Conservation (phyloP, 441 rosid species). For the Geranium incanum region DNA sequence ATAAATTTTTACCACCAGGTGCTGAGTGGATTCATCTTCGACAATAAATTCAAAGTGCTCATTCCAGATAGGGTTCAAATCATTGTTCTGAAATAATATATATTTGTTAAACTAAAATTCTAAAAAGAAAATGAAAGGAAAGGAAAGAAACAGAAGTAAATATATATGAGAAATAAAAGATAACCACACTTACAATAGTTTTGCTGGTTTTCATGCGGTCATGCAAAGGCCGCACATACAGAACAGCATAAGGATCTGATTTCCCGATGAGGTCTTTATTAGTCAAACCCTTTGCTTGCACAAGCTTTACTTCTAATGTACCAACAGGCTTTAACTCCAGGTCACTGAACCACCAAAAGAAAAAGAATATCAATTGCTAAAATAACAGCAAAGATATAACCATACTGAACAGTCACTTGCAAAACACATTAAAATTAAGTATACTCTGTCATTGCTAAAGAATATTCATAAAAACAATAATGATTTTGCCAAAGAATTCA, state of each 20-base stretch:
- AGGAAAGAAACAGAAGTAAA: background rate
- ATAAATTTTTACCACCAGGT: conserved; percentile 59
- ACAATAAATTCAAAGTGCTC: conserved; percentile 56
- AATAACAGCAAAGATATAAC: background rate
- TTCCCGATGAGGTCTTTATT: conserved; percentile 90
- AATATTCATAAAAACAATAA: background rate
- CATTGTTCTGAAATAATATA: conserved; percentile 45
- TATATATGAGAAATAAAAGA: background rate
- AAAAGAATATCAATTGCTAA: background rate
- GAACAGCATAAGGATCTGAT: conserved; percentile 82
- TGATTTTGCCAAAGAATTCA: no score
- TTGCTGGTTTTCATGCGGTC: conserved; percentile 68
- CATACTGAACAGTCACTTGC: conserved; percentile 5
- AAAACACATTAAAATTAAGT: background rate
- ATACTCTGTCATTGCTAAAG: background rate
- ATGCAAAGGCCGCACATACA: conserved; percentile 72
- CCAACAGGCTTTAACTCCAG: conserved; percentile 90
- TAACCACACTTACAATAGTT: conserved; percentile 53
- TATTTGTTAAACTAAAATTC: background rate
- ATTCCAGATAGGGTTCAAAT: conserved; percentile 42
- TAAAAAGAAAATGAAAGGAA: no score
- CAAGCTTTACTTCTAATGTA: conserved; percentile 81
- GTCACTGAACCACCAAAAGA: conserved; percentile 38
- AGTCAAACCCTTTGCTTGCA: conserved; percentile 82
- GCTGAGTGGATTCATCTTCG: conserved; percentile 78